Base-by-base conservation (phyloP, 2,329 filamentous ascomycete species). In the Cyphellophora attinorum region DNA sequence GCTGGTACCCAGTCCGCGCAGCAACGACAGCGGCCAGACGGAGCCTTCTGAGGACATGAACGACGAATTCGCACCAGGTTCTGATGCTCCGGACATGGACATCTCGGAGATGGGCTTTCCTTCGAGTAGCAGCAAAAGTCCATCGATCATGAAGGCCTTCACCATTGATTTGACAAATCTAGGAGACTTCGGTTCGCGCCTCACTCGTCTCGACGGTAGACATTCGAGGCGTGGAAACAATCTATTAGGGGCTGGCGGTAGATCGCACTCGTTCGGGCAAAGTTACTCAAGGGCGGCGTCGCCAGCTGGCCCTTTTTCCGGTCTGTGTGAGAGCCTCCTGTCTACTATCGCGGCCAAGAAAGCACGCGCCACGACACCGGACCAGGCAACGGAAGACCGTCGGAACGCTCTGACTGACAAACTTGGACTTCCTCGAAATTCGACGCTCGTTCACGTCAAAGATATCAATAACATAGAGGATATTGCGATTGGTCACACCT, bases 391-490 rank as follows among this genome's bases (percentile, higher is more conserved):
- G 8, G 21, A 25, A 25, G 21, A 25, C 8, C n/a, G n/a, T n/a
- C 8, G 21, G n/a, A n/a, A 25, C n/a, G 8, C 8, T 8, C 21
- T 25, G 21, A 8, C 21, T 25, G 21, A 8, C 8, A n/a, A 25
- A 25, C 21, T 8, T 8, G n/a, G n/a, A 8, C 21, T 25, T 8
- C 21, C 21, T n/a, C 8, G n/a, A 25, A 8, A 25, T 8, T 25
- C 21, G 8, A 25, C 86, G 5, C 78, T 96, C 38, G 67, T 93
- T 25, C 85, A 85, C 48, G 62, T 94, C 10, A 75, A 82, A 52
- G 85, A 96, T 54, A 82, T 85, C 50, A 76, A 82, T 34, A 84
- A 93, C 44, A 67, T 98, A 6, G 75, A 71, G 48, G 79, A 81
- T 1, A 29, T 25, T 5, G 56, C 71, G 5, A 76, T 85, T 38